Evolutionary conservation across 495 filamentous ascomycete species (phyloP).

Genomic region (Elasticomyces elasticus): DNA sequence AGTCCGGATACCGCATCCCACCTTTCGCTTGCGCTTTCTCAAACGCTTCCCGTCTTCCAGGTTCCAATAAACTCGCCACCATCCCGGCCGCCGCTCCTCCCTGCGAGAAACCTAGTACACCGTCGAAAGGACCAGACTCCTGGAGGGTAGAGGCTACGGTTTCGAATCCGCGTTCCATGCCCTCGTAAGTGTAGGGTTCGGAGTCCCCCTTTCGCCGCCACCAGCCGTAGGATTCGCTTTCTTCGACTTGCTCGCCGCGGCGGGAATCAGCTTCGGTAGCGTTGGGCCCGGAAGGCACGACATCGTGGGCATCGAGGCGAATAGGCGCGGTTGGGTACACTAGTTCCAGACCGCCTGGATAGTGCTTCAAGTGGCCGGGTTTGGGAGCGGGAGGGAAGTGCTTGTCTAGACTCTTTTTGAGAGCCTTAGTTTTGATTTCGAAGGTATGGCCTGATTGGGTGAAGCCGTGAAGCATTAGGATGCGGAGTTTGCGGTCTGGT

Average conservation of each 20-base stretch:
- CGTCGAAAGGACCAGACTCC: conserved; percentile 37
- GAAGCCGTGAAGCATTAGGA: conserved; percentile 57
- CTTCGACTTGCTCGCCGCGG: conserved; percentile 29
- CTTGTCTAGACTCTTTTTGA: conserved; percentile 72
- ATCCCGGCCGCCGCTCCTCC: conserved; percentile 40
- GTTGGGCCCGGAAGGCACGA: conserved; percentile 44
- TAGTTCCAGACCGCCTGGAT: conserved; percentile 38
- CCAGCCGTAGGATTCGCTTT: conserved; percentile 70
- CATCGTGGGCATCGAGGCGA: conserved; percentile 53
- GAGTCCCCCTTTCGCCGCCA: conserved; percentile 57
- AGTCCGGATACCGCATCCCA: conserved; percentile 40
- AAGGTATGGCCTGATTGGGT: conserved; percentile 85
- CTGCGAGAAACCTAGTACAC: conserved; percentile 38
- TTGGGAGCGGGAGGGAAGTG: conserved; percentile 40
- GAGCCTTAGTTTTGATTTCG: conserved; percentile 77
- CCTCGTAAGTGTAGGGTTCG: conserved; percentile 48
- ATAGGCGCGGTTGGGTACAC: conserved; percentile 56
- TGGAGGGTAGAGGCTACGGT: conserved; percentile 48
- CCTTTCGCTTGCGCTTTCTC: conserved; percentile 24
- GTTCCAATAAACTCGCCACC: conserved; percentile 60
- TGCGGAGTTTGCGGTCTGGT: conserved; percentile 23
- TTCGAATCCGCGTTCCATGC: conserved; percentile 53
- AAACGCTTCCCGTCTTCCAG: conserved; percentile 40
- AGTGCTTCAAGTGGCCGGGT: conserved; percentile 19
- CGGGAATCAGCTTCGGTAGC: conserved; percentile 37